Base-by-base conservation (phyloP, 2,329 filamentous ascomycete genomes). In the Claviceps sorghi region DNA sequence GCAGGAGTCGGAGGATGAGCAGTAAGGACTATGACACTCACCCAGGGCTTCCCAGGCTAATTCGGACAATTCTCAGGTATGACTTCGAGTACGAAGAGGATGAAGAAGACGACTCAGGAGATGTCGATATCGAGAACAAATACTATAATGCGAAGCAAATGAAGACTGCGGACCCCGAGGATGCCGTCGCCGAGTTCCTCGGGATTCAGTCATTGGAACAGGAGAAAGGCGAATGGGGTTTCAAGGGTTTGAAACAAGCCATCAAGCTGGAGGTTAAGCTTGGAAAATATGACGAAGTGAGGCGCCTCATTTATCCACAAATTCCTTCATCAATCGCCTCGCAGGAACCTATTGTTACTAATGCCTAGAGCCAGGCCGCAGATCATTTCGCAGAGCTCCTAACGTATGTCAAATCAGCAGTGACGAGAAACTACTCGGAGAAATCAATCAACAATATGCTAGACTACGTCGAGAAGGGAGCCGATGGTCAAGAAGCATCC, bases 371-470 rank as follows among this genome's bases (percentile, higher is more conserved):
- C 30, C 50, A 95, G 88, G 91, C 91, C 8, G 82, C 90, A 48
- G 82, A 91, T 64, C 90, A 98, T 69, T 98, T 95, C 70, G 83
- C 81, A 58, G 89, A 97, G 70, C 87, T 98, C 32, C 81, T 98
- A 58, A 97, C 90, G 47, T 98, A 97, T 63, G 90, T 97, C 71
- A 95, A 93, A 68, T 94, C 88, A 3, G 91, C 91, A 8, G 91
- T 98, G 47, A 97, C 93, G 42, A 83, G 93, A 57, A 98, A 97
- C 70, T 97, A 97, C 70, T 96, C 93, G 1, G 93, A 98, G 69
- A 97, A 97, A 68, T 97, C 91, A 13, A 95, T 98, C 72, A 97
- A 97, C 72, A 97, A 96, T 67, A 95, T 98, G 84, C 82, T 98
- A 47, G 93, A 97, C 71, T 95, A 86, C 66, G 93, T 98, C 58